phyloP scores from a whole-genome alignment of 2,329 filamentous ascomycete species.

The Hypoxylon sp. region DNA sequence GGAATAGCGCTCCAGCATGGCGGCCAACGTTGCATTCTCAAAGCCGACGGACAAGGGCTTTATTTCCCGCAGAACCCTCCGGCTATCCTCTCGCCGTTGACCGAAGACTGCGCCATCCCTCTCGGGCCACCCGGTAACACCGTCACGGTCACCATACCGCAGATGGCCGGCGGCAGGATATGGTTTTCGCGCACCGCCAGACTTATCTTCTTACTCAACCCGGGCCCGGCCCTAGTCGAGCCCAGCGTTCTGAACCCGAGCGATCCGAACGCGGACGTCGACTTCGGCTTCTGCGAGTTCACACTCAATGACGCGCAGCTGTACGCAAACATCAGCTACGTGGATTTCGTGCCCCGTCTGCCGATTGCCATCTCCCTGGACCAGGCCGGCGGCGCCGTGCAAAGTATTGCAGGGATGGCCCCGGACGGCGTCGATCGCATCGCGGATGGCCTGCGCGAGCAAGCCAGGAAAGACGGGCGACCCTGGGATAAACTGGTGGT shows the following conservation, averaged over 20 bases:
- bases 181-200: slow-evolving; percentile 71
- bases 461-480: slow-evolving; percentile 68
- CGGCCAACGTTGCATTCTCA: slow-evolving; percentile 57
- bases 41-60: slow-evolving; percentile 64
- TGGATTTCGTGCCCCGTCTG: slow-evolving; percentile 73
- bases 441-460: slow-evolving; percentile 67
- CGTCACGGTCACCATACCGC: slow-evolving; percentile 70
- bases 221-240: slow-evolving; percentile 75
- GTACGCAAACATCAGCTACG: slow-evolving; percentile 76
- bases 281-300: slow-evolving; percentile 74
- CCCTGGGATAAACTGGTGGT: slow-evolving; percentile 73
- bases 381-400: slow-evolving; percentile 58
- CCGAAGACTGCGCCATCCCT: slow-evolving; percentile 71
- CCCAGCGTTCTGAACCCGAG: slow-evolving; percentile 75
- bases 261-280: slow-evolving; percentile 67
- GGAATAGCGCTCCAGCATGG: slow-evolving; percentile 68
- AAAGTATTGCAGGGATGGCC: slow-evolving; percentile 71
- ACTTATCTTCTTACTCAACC: slow-evolving; percentile 75
- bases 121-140: slow-evolving; percentile 70
- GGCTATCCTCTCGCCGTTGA: slow-evolving; percentile 63
- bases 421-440: slow-evolving; percentile 70
- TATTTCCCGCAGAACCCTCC: slow-evolving; percentile 71
- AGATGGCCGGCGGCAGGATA: slow-evolving; percentile 74
- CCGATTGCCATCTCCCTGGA: slow-evolving; percentile 68
- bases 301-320: slow-evolving; percentile 70